Evolutionary conservation across 2,329 filamentous ascomycete species (phyloP), one percentile per base, ranked within the genome.

Genomic region (Geosmithia flava): DNA sequence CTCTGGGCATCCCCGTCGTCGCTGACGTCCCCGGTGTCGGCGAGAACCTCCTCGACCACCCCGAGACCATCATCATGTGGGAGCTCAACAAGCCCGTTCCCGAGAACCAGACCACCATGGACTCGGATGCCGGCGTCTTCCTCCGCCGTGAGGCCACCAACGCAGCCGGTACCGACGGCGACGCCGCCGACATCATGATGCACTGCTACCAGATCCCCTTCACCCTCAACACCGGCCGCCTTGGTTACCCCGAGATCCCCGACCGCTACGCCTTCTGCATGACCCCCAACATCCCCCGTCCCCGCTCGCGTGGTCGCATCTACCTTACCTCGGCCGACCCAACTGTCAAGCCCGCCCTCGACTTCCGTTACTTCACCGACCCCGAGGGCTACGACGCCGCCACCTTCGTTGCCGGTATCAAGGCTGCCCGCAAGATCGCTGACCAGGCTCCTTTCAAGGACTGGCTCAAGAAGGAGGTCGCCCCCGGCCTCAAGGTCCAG

Each of bases 121-220:
- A 93, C 69, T 94, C 84, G 20, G 89, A 95, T 61, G 87, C 87
- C 3, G 87, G 86, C 53, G 85, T 93, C 60, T 95, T 95, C 75
- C 72, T 95, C 49, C 86, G 88, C 52, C 85, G 87, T 51, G 81
- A 94, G 65, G 62, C 73, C 15, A 71, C 78, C 56, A 81, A 90
- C 59, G 85, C 87, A 2, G 63, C 68, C 7, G 72, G 74, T 53
- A 75, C 72, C 53, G 87, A 94, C 56, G 84, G 84, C 47, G 77
- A 85, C 52, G 82, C 86, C 48, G 85, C 85, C 53, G 89, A 95
- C 60, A 69, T 94, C 59, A 95, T 95, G 89, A 93, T 93, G 85
- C 88, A 95, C 71, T 95, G 88, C 76, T 95, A 95, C 72, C 89
- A 95, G 68, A 94, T 95, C 55, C 88, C 88, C 48, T 95, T 95